These are phyloP conservation scores for Rhodofomes roseus DNA, from an alignment of 1,284 basidiomycete genomes.

Conservation along the genomic window DNA sequence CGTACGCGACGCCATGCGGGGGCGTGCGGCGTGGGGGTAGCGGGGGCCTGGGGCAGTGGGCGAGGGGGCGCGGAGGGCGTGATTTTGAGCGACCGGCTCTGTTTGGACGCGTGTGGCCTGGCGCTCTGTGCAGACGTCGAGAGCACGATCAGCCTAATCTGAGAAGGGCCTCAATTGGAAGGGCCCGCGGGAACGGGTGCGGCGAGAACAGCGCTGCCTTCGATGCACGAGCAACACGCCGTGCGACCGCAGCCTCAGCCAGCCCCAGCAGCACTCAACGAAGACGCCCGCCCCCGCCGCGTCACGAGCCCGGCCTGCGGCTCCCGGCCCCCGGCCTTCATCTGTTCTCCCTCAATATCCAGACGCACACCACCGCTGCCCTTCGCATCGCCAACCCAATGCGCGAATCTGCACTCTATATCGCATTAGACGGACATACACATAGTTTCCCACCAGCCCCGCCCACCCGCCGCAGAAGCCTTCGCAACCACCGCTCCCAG, in stretches of 20 bases:
- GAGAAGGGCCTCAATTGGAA: neutral
- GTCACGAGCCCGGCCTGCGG: conserved; percentile 1
- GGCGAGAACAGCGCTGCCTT: neutral
- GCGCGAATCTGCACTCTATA: conserved; percentile 1
- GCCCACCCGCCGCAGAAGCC: neutral
- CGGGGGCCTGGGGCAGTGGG: conserved; percentile 26
- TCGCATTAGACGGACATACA: conserved; percentile 1
- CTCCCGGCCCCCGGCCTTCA: neutral
- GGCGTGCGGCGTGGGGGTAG: conserved; percentile 25
- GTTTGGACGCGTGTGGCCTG: conserved; percentile 9
- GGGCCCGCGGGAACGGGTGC: neutral
- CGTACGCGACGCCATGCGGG: conserved; percentile 59
- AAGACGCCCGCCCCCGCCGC: neutral
- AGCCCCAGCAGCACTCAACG: too few species aligned
- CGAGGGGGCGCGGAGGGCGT: neutral
- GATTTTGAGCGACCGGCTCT: conserved; percentile 2
- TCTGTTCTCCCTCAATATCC: neutral
- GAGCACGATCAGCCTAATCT: conserved; percentile 1
- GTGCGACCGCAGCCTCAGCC: neutral
- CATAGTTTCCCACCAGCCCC: neutral
- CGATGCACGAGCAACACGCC: neutral
- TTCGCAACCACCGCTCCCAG: neutral
- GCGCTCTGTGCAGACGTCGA: neutral
- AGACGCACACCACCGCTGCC: neutral
- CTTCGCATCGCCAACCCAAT: neutral